Evolutionary conservation across 2,329 filamentous ascomycete genomes (phyloP).

Genomic region (Elsinoe perseae): DNA sequence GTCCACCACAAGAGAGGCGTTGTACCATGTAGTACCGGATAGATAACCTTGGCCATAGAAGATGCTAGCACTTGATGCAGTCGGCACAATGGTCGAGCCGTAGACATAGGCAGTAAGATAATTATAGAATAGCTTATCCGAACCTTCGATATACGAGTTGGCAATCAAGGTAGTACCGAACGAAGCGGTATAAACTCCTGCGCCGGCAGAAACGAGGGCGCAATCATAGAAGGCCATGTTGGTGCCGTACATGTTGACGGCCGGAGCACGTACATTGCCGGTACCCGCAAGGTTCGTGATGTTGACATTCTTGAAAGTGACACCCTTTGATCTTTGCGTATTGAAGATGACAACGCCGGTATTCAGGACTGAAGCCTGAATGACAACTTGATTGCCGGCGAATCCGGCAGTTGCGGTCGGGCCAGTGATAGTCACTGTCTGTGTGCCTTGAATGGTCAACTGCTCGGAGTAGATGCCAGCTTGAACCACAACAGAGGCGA

Average conservation of each 20-base stretch:
- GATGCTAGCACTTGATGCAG: constrained; percentile 30
- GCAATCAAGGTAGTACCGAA: constrained; percentile 35
- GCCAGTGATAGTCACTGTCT: constrained; percentile 38
- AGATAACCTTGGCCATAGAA: constrained; percentile 17
- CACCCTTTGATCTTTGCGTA: constrained; percentile 28
- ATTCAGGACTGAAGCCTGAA: constrained; percentile 25
- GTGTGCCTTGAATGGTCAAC: constrained; percentile 35
- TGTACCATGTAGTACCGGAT: constrained; percentile 17
- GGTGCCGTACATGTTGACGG: constrained; percentile 31
- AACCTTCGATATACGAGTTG: constrained; percentile 40
- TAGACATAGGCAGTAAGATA: constrained; percentile 38
- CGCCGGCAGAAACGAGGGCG: constrained; percentile 36
- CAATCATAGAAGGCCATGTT: constrained; percentile 41
- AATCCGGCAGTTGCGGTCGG: constrained; percentile 28
- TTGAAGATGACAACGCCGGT: constrained; percentile 26
- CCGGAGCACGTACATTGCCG: constrained; percentile 23
- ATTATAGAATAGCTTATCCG: constrained; percentile 37
- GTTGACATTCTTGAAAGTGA: constrained; percentile 36
- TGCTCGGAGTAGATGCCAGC: constrained; percentile 41
- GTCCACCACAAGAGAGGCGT: constrained; percentile 20
- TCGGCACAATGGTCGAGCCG: constrained; percentile 37
- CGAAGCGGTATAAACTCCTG: constrained; percentile 25
- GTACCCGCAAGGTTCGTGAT: constrained; percentile 30
- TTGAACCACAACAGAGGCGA: constrained; percentile 39
- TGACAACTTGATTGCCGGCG: constrained; percentile 33